Evolutionary conservation across 2,329 filamentous ascomycete genomes (phyloP), one percentile per base, ranked within the genome.

Genomic region (Ascochyta fabae): DNA sequence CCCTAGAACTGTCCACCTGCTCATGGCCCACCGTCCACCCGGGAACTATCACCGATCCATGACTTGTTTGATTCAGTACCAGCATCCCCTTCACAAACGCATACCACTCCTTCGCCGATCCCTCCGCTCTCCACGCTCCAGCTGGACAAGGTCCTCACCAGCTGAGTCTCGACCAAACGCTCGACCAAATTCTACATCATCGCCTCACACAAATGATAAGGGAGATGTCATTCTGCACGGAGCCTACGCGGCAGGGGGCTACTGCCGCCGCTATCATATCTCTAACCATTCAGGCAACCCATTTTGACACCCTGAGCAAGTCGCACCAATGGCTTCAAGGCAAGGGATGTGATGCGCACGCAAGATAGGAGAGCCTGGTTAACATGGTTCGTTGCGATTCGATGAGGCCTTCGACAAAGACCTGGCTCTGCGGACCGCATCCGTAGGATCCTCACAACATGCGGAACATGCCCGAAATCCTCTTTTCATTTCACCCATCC

Each of bases 201-300:
- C 34, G 46, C 52, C 35, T 45, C 40, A 48, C 26, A 54, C 33
- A 43, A 33, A 33, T 24, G 16, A 48, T 35, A 23, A 44, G 48
- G 52, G 26, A 24, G 22, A 39, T 35, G 6, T 2, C 10, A 26
- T 7, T 24, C 22, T 29, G 16, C 46, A 49, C 46, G 41, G 40
- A 31, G 41, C 29, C 29, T 49, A 45, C 52, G 35, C 46, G 36
- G 42, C 47, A 46, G 19, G 33, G 36, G 24, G 26, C 46, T 12
- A 26, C 39, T 19, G 24, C 27, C n/a, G 47, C 45, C 46, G 23
- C 40, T 38, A 38, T 24, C 36, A 27, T 33, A 36, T n/a, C 15
- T 29, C 15, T 27, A 5, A 35, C 31, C 39, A 33, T 29, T 19
- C 40, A 27, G 39, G 39, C 40, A 29, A 42, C 3, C 13, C 10